A percentile compares a stretch with the other conserved stretches of the same genome.
Conservation (phyloP, 495 filamentous ascomycete species). For the Xylaria sp. region DNA sequence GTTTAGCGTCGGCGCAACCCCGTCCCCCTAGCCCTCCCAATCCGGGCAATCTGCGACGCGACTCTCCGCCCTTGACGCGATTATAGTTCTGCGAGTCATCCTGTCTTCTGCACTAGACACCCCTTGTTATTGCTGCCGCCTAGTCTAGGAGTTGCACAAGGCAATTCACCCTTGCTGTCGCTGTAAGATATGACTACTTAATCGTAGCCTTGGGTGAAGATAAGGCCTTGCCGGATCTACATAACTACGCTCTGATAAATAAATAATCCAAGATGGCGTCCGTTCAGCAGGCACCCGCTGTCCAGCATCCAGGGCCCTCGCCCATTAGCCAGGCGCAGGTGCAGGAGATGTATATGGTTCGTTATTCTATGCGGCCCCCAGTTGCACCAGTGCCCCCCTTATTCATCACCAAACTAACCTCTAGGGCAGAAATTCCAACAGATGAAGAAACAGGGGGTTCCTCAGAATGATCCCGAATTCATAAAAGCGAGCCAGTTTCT, state of each 20-base stretch:
- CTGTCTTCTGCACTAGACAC: not conserved
- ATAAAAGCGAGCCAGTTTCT: constrained; percentile 75
- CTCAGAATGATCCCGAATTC: constrained; percentile 79
- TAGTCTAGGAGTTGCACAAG: constrained; percentile 30
- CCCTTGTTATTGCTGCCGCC: constrained; percentile 32
- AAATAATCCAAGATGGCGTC: constrained; percentile 71
- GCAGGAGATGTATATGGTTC: constrained; percentile 66
- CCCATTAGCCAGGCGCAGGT: constrained; percentile 66
- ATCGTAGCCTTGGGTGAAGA: constrained; percentile 33
- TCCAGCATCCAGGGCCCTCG: constrained; percentile 64
- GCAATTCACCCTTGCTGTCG: constrained; percentile 31
- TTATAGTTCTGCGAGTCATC: not conserved
- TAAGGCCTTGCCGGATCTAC: constrained; percentile 26
- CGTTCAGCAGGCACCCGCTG: constrained; percentile 70
- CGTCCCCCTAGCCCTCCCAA: constrained; percentile 32
- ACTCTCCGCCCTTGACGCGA: constrained; percentile 22
- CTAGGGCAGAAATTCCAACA: constrained; percentile 74
- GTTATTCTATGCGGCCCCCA: constrained; percentile 28
- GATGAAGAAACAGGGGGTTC: constrained; percentile 78
- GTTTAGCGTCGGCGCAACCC: constrained; percentile 21
- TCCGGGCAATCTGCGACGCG: constrained; percentile 35
- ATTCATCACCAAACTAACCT: constrained; percentile 38
- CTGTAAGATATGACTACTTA: constrained; percentile 49
- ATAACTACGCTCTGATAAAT: constrained; percentile 21
- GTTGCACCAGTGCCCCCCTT: not conserved